Evolutionary conservation across 108 stramenopile species (phyloP), one percentile per base, ranked within the genome.

Genomic region (Cyclotella baltica): DNA sequence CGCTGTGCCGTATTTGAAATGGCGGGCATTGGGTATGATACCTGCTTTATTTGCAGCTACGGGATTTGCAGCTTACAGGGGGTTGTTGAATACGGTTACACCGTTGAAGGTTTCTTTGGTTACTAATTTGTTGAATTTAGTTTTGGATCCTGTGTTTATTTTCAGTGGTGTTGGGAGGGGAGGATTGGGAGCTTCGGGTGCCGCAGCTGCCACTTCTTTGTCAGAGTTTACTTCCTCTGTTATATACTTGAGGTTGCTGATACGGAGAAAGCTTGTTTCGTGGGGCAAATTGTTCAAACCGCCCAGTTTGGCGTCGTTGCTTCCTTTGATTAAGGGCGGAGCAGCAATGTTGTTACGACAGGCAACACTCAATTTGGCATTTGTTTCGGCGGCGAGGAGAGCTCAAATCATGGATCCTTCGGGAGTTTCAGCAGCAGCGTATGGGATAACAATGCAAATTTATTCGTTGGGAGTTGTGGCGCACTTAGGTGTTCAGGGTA

Each of bases 401-500:
- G 89, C 92, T 1, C 92, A 93, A 63, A 57, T 72, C 13, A 77
- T 96, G 86, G 94, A 96, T 73, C 80, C 92, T 0, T 75, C 85
- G 18, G 94, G 94, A 29, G 88, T 93, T 13, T 55, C 84, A 2
- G 94, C 90, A 15, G 94, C 94, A 6, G 94, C 94, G 19, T 91
- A 93, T 76, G 89, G 91, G 0, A 93, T 96, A 61, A 86, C 88
- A 9, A 91, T 90, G 89, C 92, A 93, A 77, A 88, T 92, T 19
- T 91, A 89, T 73, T 52, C 69, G 16, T 65, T 96, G 0, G 90
- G 90, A 5, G 87, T 91, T 40, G 90, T 96, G 13, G 70, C 77
- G 13, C 88, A 88, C 38, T 67, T 96, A 13, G 94, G 87, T 11
- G 77, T 96, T 46, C 88, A 90, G 72, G 84, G 76, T 1, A 85